Evolutionary conservation across 140 eudicot genomes (phyloP), one percentile per base, ranked within the genome.

Genomic region (Flaveria floridana): DNA sequence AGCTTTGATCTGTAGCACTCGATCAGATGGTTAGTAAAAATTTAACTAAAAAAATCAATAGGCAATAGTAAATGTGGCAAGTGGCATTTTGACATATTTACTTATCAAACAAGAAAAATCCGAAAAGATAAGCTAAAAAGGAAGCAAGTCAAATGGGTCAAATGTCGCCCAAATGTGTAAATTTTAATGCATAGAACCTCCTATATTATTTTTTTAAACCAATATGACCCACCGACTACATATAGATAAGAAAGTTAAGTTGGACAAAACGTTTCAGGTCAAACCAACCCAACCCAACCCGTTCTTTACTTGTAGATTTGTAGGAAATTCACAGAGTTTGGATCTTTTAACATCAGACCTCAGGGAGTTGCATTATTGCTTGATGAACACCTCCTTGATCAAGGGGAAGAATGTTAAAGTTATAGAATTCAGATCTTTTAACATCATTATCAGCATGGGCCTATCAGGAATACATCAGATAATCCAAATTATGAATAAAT

Each of bases 291-390:
- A n/a, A n/a, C 64, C 58, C 69, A 3, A 9, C 18, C 47, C 65
- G 19, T 8, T 71, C 23, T 58, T 74, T 70, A 44, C 18, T 26
- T 26, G 30, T 28, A 28, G 37, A 26, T 3, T 26, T 25, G 62
- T 25, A 26, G 15, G 46, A 44, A 68, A 12, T 68, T 34, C 20
- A 67, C 4, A 4, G 11, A 42, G 21, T 26, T 68, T 68, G 72
- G 18, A 68, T 50, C 37, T 41, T 51, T 26, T 39, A 37, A 53
- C 67, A 57, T 59, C 70, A 70, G 14, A 94, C 99, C 99, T 94
- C 99, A 7, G 96, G 97, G 63, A 94, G 95, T 80, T 94, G 99
- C 99, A 91, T 94, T 28, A 94, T 94, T 48, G 97, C 88, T 61
- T 85, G 99, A 79, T 88, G 91, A 75, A 85, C 89, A 53, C 97